These are phyloP conservation scores for Zygosaccharomyces bailii DNA, from an alignment of 805 yeast species.

Conservation along the genomic window DNA sequence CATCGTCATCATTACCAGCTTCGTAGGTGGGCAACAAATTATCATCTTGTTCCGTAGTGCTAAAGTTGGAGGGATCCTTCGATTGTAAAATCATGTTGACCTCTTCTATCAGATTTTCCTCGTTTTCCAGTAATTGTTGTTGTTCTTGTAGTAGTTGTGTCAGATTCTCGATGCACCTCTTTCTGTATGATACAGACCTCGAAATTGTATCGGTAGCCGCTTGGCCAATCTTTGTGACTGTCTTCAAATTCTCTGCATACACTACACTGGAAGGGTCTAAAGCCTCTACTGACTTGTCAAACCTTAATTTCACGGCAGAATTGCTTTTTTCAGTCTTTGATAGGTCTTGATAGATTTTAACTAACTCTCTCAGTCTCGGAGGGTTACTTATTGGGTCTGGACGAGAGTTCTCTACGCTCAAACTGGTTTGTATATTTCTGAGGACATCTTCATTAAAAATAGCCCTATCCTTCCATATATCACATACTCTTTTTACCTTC, in stretches of 20 bases:
- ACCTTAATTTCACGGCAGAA: slow-evolving; percentile 27
- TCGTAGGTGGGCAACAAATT: slow-evolving; percentile 34
- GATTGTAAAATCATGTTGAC: slow-evolving; percentile 27
- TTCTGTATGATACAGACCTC: slow-evolving; percentile 31
- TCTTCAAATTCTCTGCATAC: slow-evolving; percentile 30
- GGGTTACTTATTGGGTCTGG: slow-evolving; percentile 31
- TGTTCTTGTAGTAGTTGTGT: slow-evolving; percentile 27
- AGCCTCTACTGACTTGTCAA: slow-evolving; percentile 29
- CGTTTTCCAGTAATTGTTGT: slow-evolving; percentile 29
- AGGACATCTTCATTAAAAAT: slow-evolving; percentile 43
- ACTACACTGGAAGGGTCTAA: slow-evolving; percentile 30
- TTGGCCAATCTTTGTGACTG: slow-evolving; percentile 33
- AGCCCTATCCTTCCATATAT: slow-evolving; percentile 64
- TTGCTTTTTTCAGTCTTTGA: slow-evolving; percentile 24
- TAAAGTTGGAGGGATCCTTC: slow-evolving; percentile 22
- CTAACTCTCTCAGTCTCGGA: slow-evolving; percentile 34
- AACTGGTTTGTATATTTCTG: slow-evolving; percentile 27
- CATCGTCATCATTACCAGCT: slow-evolving; percentile 21
- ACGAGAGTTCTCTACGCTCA: slow-evolving; percentile 19
- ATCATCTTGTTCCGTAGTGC: slow-evolving; percentile 13
- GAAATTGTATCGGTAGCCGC: slow-evolving; percentile 29
- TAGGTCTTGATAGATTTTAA: slow-evolving; percentile 24
- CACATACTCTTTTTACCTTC: slow-evolving; percentile 54
- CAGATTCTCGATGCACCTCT: slow-evolving; percentile 27
- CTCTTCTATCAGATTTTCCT: slow-evolving; percentile 28